These are phyloP conservation scores for Fusarium bulbicola DNA, from an alignment of 2,329 filamentous ascomycete species.

Conservation along the genomic window DNA sequence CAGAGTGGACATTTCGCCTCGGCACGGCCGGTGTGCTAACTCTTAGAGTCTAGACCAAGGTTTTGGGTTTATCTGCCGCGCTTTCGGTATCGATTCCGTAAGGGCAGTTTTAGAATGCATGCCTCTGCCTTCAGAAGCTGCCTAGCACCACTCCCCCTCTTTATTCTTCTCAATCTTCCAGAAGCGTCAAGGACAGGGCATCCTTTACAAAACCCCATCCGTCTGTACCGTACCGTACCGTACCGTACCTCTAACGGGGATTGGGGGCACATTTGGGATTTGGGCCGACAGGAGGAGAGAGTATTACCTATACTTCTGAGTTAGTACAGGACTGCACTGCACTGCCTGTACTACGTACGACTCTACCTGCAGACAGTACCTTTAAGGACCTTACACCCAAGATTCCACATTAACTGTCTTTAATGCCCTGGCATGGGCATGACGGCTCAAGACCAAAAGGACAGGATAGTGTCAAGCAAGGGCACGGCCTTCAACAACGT, in stretches of 20 bases:
- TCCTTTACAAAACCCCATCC: slow-evolving; percentile 23
- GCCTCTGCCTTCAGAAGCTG: neutral
- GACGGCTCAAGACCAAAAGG: slow-evolving; percentile 26
- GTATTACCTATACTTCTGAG: neutral
- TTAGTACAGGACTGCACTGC: neutral
- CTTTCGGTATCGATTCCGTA: slow-evolving; percentile 41
- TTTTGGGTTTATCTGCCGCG: slow-evolving; percentile 37
- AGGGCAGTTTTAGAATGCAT: slow-evolving; percentile 24
- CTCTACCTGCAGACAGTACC: neutral
- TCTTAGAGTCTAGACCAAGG: slow-evolving; percentile 6
- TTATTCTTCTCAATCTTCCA: slow-evolving; percentile 37
- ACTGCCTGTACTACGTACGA: slow-evolving; percentile 12
- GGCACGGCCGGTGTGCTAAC: slow-evolving; percentile 19
- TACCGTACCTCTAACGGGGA: slow-evolving; percentile 14
- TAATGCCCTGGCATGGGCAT: slow-evolving; percentile 38
- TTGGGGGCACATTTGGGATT: slow-evolving; percentile 37
- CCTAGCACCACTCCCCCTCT: slow-evolving; percentile 14
- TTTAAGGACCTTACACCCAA: slow-evolving; percentile 3
- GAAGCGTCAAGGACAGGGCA: slow-evolving; percentile 37
- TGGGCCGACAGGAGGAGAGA: slow-evolving; percentile 23
- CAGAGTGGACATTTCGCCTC: slow-evolving; percentile 3
- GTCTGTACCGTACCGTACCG: neutral
- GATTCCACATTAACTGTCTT: slow-evolving; percentile 20
- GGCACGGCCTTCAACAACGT: slow-evolving; percentile 30
- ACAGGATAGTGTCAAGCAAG: slow-evolving; percentile 16